Evolutionary conservation across 352 stramenopile genomes (phyloP).

Genomic region (Phytophthora fragariae): DNA sequence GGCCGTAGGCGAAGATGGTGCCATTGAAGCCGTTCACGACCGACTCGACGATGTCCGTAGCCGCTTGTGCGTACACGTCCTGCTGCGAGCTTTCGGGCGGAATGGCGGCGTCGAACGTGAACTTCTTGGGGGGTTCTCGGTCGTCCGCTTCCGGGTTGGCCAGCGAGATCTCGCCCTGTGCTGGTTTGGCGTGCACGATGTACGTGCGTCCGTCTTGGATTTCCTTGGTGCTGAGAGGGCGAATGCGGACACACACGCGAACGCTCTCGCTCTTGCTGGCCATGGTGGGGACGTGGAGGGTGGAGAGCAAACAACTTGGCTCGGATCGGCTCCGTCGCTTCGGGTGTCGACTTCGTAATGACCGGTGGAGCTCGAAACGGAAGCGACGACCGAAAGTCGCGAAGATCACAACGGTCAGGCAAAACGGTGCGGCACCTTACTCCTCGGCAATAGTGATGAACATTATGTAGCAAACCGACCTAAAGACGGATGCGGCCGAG

Average conservation of each 20-base stretch:
- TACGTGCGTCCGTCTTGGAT: slow-evolving; percentile 88
- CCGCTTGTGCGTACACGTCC: slow-evolving; percentile 92
- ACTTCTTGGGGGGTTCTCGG: slow-evolving; percentile 90
- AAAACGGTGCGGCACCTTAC: background rate
- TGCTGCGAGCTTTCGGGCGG: slow-evolving; percentile 81
- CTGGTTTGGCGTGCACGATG: slow-evolving; percentile 83
- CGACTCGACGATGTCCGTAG: slow-evolving; percentile 92
- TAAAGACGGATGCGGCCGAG: too few relatives aligned
- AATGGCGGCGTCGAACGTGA: slow-evolving; percentile 97
- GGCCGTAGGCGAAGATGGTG: slow-evolving; percentile 97
- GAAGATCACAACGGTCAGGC: background rate
- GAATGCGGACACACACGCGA: slow-evolving; percentile 93
- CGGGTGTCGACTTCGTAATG: slow-evolving; percentile 9
- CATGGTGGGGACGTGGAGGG: slow-evolving; percentile 9
- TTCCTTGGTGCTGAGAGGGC: slow-evolving; percentile 93
- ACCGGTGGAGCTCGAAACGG: slow-evolving; percentile 7
- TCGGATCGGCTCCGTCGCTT: slow-evolving; percentile 25
- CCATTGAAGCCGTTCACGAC: slow-evolving; percentile 97
- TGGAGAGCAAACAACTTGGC: background rate
- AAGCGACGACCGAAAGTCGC: slow-evolving; percentile 3
- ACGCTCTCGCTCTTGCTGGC: slow-evolving; percentile 83
- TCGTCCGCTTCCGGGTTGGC: slow-evolving; percentile 81
- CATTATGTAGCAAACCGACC: too few relatives aligned
- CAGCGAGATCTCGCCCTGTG: slow-evolving; percentile 87
- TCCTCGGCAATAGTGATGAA: too few relatives aligned